phyloP scores from a whole-genome alignment of 2,329 filamentous ascomycete genomes.

The Berkeleyomyces basicola region DNA sequence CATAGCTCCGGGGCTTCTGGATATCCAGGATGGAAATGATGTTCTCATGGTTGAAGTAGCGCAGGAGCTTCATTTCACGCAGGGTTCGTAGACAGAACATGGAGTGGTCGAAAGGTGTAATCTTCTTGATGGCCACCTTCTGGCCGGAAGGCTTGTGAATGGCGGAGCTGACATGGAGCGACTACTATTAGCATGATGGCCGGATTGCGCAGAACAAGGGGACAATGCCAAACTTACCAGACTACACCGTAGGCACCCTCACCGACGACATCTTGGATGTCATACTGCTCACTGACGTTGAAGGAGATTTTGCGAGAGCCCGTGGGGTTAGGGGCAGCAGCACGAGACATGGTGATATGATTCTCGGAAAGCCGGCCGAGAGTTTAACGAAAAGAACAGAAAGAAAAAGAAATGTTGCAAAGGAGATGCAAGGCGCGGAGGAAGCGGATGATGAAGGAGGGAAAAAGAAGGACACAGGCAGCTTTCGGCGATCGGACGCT shows the following conservation, averaged over 20 bases:
- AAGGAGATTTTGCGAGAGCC: slow-evolving; percentile 91
- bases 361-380: slow-evolving; percentile 9
- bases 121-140: slow-evolving; percentile 99
- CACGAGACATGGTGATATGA: slow-evolving; percentile 33
- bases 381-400: slow-evolving; percentile 6
- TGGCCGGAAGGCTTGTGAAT: slow-evolving; percentile 96
- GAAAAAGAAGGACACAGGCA: background rate
- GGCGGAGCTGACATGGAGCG: slow-evolving; percentile 50
- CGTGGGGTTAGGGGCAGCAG: slow-evolving; percentile 38
- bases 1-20: slow-evolving; percentile 91
- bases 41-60: slow-evolving; percentile 99
- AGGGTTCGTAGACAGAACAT: slow-evolving; percentile 96
- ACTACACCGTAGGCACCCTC: slow-evolving; percentile 98
- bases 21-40: slow-evolving; percentile 99
- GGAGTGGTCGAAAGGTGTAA: slow-evolving; percentile 95
- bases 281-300: slow-evolving; percentile 98
- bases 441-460: slow-evolving; percentile 1
- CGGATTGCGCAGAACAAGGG: background rate
- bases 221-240: slow-evolving; percentile 46
- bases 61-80: slow-evolving; percentile 95
- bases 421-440: background rate
- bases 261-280: slow-evolving; percentile 97
- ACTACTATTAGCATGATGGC: background rate
- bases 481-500: background rate
- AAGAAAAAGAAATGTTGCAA: slow-evolving; percentile 8